phyloP scores from a whole-genome alignment of 2,329 filamentous ascomycete species.

The Alternaria panax region DNA sequence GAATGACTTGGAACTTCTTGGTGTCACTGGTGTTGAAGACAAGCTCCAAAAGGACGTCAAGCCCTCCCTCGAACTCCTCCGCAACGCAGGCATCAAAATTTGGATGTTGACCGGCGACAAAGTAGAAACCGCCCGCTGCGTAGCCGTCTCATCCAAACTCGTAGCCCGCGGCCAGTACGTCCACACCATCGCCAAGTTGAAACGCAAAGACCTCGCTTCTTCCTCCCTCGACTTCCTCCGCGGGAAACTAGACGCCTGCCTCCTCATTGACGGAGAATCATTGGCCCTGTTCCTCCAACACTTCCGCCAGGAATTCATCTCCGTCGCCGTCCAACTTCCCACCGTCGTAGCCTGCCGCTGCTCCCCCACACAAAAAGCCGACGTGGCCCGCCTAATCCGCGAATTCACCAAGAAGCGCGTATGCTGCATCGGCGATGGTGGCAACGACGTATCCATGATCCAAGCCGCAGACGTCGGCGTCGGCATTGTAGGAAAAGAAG shows the following conservation, averaged over 20 bases:
- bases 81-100: conserved; percentile 97
- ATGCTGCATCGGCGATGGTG: conserved; percentile 96
- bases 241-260: conserved; percentile 82
- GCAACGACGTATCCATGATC: conserved; percentile 99
- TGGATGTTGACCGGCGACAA: conserved; percentile 99
- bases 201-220: conserved; percentile 82
- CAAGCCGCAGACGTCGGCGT: conserved; percentile 98
- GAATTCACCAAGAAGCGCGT: conserved; percentile 92
- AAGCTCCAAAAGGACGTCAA: conserved; percentile 96
- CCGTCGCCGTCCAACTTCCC: conserved; percentile 83
- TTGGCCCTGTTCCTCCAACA: conserved; percentile 82
- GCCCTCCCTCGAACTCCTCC: conserved; percentile 88
- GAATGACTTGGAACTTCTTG: conserved; percentile 85
- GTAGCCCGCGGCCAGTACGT: conserved; percentile 95
- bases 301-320: conserved; percentile 85
- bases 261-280: conserved; percentile 94
- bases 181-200: conserved; percentile 87
- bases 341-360: conserved; percentile 96
- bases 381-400: conserved; percentile 89
- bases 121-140: conserved; percentile 94
- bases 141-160: conserved; percentile 92
- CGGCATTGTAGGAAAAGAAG: conserved; percentile 97
- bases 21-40: conserved; percentile 98
- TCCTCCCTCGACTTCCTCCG: conserved; percentile 89
- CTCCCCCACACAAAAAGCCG: conserved; percentile 95